Evolutionary conservation across 1,284 basidiomycete species (phyloP).

Genomic region (Pholiota adiposa): DNA sequence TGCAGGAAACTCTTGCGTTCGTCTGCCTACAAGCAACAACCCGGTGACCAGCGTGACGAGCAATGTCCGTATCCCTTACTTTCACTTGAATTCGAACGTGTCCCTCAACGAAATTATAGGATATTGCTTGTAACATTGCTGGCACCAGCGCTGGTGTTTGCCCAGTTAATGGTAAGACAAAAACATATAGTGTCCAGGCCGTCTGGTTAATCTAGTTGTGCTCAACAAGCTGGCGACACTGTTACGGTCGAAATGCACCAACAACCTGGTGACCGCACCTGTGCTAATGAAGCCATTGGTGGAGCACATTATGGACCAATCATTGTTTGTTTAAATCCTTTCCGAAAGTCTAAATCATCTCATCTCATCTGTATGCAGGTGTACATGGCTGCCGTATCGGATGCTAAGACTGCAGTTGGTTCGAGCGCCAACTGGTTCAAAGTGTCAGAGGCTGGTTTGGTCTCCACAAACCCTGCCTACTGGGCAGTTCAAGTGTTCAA

Average conservation of each 20-base stretch:
- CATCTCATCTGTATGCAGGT: conserved; percentile 27
- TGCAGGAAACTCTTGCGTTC: conserved; percentile 50
- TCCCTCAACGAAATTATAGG: conserved; percentile 30
- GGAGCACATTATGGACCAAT: conserved; percentile 55
- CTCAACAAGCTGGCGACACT: conserved; percentile 44
- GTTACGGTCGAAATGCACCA: conserved; percentile 61
- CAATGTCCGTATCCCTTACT: conserved; percentile 25
- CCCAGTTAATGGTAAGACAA: conserved; percentile 43
- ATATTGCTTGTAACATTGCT: conserved; percentile 52
- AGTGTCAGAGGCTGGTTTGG: conserved; percentile 51
- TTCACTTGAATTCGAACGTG: no score
- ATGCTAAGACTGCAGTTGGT: conserved; percentile 50
- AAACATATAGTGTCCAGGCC: not conserved
- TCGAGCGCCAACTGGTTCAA: conserved; percentile 54
- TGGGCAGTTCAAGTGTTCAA: conserved; percentile 40
- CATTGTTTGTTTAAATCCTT: conserved; percentile 25
- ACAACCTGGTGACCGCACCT: conserved; percentile 50
- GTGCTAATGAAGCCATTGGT: conserved; percentile 51
- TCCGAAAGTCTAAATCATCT: not conserved
- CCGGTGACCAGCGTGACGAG: conserved; percentile 48
- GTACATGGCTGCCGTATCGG: conserved; percentile 51
- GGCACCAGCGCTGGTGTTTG: conserved; percentile 41
- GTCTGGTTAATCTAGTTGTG: conserved; percentile 7
- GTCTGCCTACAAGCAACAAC: conserved; percentile 47
- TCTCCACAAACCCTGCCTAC: conserved; percentile 51